Conservation (phyloP, 2,329 filamentous ascomycete species). For the Fusarium heterosporum region DNA sequence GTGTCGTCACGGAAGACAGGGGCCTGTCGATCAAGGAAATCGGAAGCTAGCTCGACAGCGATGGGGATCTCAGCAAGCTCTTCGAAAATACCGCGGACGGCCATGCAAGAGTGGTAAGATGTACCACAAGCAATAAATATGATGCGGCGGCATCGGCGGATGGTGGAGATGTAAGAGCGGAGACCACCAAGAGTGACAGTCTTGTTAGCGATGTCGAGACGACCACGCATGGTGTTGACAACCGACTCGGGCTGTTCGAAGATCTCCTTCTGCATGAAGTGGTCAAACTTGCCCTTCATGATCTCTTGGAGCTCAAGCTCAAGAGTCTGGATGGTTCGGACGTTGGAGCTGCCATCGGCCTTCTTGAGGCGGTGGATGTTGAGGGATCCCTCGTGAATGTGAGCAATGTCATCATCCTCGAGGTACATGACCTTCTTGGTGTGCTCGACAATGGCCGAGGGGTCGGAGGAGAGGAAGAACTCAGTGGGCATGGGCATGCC, state of each 20-base stretch:
- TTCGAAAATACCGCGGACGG: slow-evolving; percentile 96
- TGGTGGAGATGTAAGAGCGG: slow-evolving; percentile 95
- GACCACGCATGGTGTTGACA: slow-evolving; percentile 99
- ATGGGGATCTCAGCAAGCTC: slow-evolving; percentile 99
- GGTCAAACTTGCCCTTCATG: slow-evolving; percentile 99
- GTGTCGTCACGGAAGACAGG: slow-evolving; percentile 99
- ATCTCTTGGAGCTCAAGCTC: slow-evolving; percentile 99
- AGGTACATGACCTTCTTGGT: slow-evolving; percentile 99
- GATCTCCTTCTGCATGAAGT: slow-evolving; percentile 99
- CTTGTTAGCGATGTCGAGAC: slow-evolving; percentile 93
- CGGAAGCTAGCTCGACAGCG: slow-evolving; percentile 94
- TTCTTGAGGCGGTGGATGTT: slow-evolving; percentile 99
- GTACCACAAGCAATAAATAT: slow-evolving; percentile 99
- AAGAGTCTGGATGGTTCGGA: slow-evolving; percentile 97
- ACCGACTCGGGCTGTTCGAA: slow-evolving; percentile 99
- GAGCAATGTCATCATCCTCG: slow-evolving; percentile 99
- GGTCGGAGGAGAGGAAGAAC: slow-evolving; percentile 99
- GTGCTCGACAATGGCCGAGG: slow-evolving; percentile 98
- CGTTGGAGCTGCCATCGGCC: slow-evolving; percentile 95
- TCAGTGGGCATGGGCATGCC: slow-evolving; percentile 97
- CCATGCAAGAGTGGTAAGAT: slow-evolving; percentile 99
- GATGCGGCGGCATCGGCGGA: slow-evolving; percentile 94
- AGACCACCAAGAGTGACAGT: slow-evolving; percentile 95
- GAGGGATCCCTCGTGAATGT: slow-evolving; percentile 98
- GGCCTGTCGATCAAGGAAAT: slow-evolving; percentile 96